Evolutionary conservation across 495 filamentous ascomycete species (phyloP).

Genomic region (Apodospora peruviana): DNA sequence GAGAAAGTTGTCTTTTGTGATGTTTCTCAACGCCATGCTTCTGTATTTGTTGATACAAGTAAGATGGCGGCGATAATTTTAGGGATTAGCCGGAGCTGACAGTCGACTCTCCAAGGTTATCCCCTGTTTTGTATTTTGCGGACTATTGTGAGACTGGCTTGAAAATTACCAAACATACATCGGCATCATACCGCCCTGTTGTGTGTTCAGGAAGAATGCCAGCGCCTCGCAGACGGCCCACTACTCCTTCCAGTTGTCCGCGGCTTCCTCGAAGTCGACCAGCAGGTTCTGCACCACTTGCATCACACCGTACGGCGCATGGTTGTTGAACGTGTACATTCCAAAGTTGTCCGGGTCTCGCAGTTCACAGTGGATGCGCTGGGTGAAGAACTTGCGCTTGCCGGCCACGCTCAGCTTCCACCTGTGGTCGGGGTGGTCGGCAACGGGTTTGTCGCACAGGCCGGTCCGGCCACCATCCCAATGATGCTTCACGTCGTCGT

Average conservation of each 20-base stretch:
- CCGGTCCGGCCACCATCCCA: conserved; percentile 28
- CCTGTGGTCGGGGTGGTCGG: conserved; percentile 35
- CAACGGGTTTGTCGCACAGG: conserved; percentile 31
- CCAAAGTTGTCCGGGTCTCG: conserved; percentile 29
- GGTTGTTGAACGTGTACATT: conserved; percentile 37
- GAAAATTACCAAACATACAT: too few relatives aligned
- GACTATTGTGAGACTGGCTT: too few relatives aligned
- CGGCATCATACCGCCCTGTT: too few relatives aligned
- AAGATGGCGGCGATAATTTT: too few relatives aligned
- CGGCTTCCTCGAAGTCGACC: conserved; percentile 30
- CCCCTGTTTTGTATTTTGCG: too few relatives aligned
- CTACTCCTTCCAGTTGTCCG: conserved; percentile 26
- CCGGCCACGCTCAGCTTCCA: conserved; percentile 35
- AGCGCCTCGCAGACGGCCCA: conserved; percentile 31
- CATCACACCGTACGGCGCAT: conserved; percentile 25
- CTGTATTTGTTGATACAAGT: too few relatives aligned
- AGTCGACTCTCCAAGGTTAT: too few relatives aligned
- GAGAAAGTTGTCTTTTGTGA: conserved; percentile 37
- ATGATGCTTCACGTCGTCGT: conserved; percentile 8
- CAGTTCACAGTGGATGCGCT: conserved; percentile 13
- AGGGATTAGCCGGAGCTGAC: too few relatives aligned
- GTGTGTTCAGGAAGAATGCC: conserved; percentile 13
- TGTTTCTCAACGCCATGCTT: too few relatives aligned
- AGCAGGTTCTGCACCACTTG: conserved; percentile 33
- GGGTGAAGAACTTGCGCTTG: conserved; percentile 16